phyloP scores from a whole-genome alignment of 352 stramenopile genomes.

The Globisporangium perplexum region DNA sequence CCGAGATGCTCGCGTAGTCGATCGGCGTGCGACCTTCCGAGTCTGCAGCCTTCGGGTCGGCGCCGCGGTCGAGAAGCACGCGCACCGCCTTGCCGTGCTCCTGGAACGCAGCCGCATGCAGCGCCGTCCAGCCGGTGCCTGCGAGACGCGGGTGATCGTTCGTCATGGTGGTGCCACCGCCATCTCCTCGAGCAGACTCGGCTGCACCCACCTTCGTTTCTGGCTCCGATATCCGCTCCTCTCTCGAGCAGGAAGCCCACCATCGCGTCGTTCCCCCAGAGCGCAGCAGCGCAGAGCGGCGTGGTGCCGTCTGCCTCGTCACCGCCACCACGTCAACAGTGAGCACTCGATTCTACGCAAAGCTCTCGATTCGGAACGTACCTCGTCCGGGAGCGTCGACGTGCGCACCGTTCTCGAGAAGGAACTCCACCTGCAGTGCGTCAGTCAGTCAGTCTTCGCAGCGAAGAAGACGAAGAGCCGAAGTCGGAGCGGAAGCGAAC shows the following conservation, averaged over 20 bases:
- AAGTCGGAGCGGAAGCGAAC: neutral
- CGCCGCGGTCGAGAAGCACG: slow-evolving; percentile 39
- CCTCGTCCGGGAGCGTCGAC: slow-evolving; percentile 47
- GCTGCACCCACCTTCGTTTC: slow-evolving; percentile 69
- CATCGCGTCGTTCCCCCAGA: slow-evolving; percentile 66
- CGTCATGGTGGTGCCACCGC: neutral
- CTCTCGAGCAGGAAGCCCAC: slow-evolving; percentile 52
- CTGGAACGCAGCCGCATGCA: slow-evolving; percentile 62
- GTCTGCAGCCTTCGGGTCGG: slow-evolving; percentile 38
- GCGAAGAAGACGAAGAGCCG: neutral
- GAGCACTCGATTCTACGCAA: too few species aligned
- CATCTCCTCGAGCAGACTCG: neutral
- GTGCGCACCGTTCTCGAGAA: slow-evolving; percentile 44
- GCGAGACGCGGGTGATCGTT: neutral
- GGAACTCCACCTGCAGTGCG: slow-evolving; percentile 53
- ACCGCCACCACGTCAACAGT: neutral
- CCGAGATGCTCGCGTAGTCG: slow-evolving; percentile 68
- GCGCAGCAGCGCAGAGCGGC: slow-evolving; percentile 44
- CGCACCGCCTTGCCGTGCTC: slow-evolving; percentile 61
- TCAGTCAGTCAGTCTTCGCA: neutral
- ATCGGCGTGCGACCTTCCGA: slow-evolving; percentile 40
- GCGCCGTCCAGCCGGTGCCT: slow-evolving; percentile 62
- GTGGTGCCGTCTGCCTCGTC: slow-evolving; percentile 57
- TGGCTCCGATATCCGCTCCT: slow-evolving; percentile 37
- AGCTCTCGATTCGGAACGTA: slow-evolving; percentile 9